These are phyloP conservation scores for Colletotrichum coccodes DNA, from an alignment of 2,329 filamentous ascomycete genomes.

Conservation along the genomic window DNA sequence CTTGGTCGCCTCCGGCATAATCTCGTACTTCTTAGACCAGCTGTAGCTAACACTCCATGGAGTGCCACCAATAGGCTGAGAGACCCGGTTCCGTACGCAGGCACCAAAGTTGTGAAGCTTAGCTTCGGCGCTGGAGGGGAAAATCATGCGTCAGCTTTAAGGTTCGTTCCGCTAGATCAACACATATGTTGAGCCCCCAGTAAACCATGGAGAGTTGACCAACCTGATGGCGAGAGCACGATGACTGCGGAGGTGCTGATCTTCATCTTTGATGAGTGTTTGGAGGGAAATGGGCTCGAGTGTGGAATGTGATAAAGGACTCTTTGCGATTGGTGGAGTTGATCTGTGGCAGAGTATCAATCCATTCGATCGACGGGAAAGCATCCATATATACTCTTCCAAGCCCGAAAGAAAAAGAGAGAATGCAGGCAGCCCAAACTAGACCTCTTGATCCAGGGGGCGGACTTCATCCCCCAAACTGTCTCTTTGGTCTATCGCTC, in stretches of 20 bases:
- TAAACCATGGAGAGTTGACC: no score
- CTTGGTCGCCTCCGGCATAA: slow-evolving; percentile 9
- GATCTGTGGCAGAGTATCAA: no score
- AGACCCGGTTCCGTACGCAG: slow-evolving; percentile 1
- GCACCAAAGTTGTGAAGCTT: slow-evolving; percentile 7
- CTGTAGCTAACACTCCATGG: slow-evolving; percentile 21
- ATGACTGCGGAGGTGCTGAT: slow-evolving; percentile 2
- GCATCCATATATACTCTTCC: neutral
- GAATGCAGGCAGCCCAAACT: no score
- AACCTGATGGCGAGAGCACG: no score
- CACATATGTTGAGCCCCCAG: no score
- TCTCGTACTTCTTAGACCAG: slow-evolving; percentile 19
- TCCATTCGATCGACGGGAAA: no score
- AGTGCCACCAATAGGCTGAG: slow-evolving; percentile 12
- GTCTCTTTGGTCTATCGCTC: no score
- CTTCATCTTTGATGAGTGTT: slow-evolving; percentile 2
- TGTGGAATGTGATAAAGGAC: neutral
- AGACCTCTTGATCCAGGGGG: no score
- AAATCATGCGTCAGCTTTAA: no score
- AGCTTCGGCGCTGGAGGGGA: slow-evolving; percentile 8
- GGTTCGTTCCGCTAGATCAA: no score
- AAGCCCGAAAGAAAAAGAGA: neutral
- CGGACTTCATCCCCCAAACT: no score
- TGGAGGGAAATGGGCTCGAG: neutral
- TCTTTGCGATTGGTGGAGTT: neutral